Conservation (phyloP, 148 eudicot genomes). For the Arbutus unedo region DNA sequence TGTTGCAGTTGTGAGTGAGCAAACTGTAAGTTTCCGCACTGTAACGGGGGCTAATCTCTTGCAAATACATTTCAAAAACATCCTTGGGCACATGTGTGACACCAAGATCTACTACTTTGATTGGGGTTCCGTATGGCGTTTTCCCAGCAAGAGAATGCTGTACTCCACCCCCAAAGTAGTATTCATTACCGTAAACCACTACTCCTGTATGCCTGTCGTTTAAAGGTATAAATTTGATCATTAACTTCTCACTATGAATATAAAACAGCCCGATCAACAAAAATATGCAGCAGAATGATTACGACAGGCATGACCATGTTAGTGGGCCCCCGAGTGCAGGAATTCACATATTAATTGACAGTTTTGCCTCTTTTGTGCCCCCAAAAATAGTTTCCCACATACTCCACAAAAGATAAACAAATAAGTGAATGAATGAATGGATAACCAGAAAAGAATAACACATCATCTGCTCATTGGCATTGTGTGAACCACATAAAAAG, state of each 20-base stretch:
- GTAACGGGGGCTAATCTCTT: slow-evolving; percentile 90
- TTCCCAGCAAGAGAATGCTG: slow-evolving; percentile 66
- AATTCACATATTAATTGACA: background rate
- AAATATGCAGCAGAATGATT: background rate
- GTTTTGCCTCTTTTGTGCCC: background rate
- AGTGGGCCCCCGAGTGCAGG: background rate
- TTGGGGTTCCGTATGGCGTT: slow-evolving; percentile 82
- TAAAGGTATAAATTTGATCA: background rate
- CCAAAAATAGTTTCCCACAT: background rate
- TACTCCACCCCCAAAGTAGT: slow-evolving; percentile 92
- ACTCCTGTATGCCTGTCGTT: slow-evolving; percentile 83
- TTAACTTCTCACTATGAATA: background rate
- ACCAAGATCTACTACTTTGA: slow-evolving; percentile 80
- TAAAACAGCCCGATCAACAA: background rate
- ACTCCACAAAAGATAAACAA: background rate
- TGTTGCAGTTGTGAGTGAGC: slow-evolving; percentile 90
- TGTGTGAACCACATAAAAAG: background rate
- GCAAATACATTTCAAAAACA: slow-evolving; percentile 76
- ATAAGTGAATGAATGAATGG: too few species aligned
- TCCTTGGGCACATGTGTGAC: slow-evolving; percentile 86
- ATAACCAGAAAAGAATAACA: too few species aligned
- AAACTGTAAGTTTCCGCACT: slow-evolving; percentile 89
- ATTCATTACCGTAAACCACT: slow-evolving; percentile 89
- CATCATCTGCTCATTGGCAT: too few species aligned
- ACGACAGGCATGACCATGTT: background rate